Evolutionary conservation across 2,329 filamentous ascomycete genomes (phyloP).

Genomic region (Cladophialophora chaetospira): DNA sequence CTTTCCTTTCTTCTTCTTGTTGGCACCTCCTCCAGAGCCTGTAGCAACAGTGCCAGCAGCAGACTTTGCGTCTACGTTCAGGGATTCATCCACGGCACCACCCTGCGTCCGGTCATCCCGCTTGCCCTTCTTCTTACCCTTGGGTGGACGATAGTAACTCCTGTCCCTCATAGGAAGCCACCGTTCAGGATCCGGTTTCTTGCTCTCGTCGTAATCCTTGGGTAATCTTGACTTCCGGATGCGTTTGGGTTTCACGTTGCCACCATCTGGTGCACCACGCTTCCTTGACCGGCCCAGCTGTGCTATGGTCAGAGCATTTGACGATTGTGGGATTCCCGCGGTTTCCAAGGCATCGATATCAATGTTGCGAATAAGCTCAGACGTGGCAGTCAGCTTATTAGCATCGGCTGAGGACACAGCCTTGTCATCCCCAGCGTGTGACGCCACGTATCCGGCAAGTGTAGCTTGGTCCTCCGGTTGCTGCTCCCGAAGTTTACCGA

Average conservation of each 20-base stretch:
- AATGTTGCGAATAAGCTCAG: slow-evolving; percentile 46
- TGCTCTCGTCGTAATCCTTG: slow-evolving; percentile 60
- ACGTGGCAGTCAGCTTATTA: slow-evolving; percentile 42
- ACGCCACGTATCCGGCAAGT: slow-evolving; percentile 81
- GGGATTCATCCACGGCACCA: slow-evolving; percentile 72
- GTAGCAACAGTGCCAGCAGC: slow-evolving; percentile 36
- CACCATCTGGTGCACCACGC: slow-evolving; percentile 40
- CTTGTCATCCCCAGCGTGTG: slow-evolving; percentile 65
- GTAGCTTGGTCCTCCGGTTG: slow-evolving; percentile 67
- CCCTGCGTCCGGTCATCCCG: slow-evolving; percentile 83
- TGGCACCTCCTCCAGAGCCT: slow-evolving; percentile 41
- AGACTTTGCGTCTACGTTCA: slow-evolving; percentile 54
- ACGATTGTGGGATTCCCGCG: slow-evolving; percentile 45
- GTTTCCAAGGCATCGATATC: slow-evolving; percentile 49
- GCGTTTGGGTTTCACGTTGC: slow-evolving; percentile 44
- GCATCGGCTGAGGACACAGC: slow-evolving; percentile 42
- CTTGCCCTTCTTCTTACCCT: slow-evolving; percentile 89
- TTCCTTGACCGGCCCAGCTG: slow-evolving; percentile 41
- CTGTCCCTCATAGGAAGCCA: slow-evolving; percentile 91
- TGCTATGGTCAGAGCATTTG: slow-evolving; percentile 34
- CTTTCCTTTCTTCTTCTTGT: slow-evolving; percentile 54
- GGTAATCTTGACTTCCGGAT: slow-evolving; percentile 50
- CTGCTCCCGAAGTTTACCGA: slow-evolving; percentile 68
- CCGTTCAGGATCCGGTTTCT: slow-evolving; percentile 82
- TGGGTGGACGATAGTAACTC: slow-evolving; percentile 77